Percentiles rank a stretch among this genome's conserved stretches.
Conservation (phyloP, 768 basidiomycete genomes). For the Tricholomella constricta region DNA sequence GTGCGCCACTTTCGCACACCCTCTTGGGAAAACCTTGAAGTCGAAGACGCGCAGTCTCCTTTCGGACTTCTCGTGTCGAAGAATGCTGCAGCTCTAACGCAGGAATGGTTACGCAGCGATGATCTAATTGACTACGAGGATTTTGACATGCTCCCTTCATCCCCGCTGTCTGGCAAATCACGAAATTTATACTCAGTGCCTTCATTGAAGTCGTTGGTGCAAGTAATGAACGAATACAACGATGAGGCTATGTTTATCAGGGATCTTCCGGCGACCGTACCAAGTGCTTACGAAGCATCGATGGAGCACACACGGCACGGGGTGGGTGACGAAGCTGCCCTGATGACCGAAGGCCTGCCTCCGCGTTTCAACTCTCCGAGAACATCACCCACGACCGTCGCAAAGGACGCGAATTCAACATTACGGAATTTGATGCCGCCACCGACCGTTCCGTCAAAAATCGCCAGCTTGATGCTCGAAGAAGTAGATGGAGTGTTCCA, state of each 20-base stretch:
- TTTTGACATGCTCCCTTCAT: background rate
- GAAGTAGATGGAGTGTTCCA: conserved; percentile 32
- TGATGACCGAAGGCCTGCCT: too few relatives aligned
- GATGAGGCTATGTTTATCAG: background rate
- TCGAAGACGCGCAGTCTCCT: conserved; percentile 4
- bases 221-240: background rate
- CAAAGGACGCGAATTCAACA: background rate
- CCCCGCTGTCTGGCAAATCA: background rate
- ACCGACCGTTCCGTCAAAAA: background rate
- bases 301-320: background rate
- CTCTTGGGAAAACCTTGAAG: background rate
- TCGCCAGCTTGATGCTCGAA: conserved; percentile 20
- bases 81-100: background rate
- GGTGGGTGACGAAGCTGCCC: too few relatives aligned
- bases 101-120: background rate
- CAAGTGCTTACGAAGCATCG: background rate
- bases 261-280: background rate
- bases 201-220: background rate
- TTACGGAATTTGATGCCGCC: background rate
- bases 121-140: background rate
- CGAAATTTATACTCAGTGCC: background rate
- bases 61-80: conserved; percentile 12
- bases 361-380: background rate
- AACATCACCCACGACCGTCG: too few relatives aligned
- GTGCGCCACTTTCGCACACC: background rate